phyloP scores from a whole-genome alignment of 257 asterid species.

The Plantago elongata region DNA sequence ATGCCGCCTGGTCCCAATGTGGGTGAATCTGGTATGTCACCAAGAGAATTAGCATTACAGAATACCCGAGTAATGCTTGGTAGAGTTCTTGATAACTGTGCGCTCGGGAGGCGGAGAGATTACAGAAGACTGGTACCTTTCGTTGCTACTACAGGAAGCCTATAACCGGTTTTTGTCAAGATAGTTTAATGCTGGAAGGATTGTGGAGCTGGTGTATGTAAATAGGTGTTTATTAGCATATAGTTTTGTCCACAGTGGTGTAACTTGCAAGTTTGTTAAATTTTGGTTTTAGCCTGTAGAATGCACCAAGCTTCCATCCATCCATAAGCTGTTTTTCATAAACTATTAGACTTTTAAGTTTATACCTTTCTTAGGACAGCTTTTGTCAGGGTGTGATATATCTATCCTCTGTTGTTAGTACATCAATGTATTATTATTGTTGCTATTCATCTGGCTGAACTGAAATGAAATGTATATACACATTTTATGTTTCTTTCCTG shows the following conservation, averaged over 20 bases:
- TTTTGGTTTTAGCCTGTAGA: constrained; percentile 30
- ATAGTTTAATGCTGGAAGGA: constrained; percentile 20
- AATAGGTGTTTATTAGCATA: constrained; percentile 28
- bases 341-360: constrained; percentile 10
- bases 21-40: constrained; percentile 53
- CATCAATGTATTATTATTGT: constrained; percentile 8
- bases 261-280: constrained; percentile 28
- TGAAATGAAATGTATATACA: constrained; percentile 40
- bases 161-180: constrained; percentile 29
- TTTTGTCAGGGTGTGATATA: constrained; percentile 18
- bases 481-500: constrained; percentile 4
- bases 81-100: constrained; percentile 81
- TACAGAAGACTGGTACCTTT: constrained; percentile 89
- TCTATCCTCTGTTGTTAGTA: constrained; percentile 17
- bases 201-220: constrained; percentile 30
- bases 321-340: constrained; percentile 16
- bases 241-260: constrained; percentile 20
- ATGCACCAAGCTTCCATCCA: constrained; percentile 19
- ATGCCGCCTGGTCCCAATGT: constrained; percentile 31
- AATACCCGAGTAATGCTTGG: constrained; percentile 89
- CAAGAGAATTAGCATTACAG: constrained; percentile 70
- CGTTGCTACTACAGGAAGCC: constrained; percentile 67
- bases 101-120: constrained; percentile 89
- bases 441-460: constrained; percentile 28
- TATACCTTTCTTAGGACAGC: constrained; percentile 13